These are phyloP conservation scores for Thelonectria discophora DNA, from an alignment of 2,329 filamentous ascomycete genomes.

Conservation along the genomic window DNA sequence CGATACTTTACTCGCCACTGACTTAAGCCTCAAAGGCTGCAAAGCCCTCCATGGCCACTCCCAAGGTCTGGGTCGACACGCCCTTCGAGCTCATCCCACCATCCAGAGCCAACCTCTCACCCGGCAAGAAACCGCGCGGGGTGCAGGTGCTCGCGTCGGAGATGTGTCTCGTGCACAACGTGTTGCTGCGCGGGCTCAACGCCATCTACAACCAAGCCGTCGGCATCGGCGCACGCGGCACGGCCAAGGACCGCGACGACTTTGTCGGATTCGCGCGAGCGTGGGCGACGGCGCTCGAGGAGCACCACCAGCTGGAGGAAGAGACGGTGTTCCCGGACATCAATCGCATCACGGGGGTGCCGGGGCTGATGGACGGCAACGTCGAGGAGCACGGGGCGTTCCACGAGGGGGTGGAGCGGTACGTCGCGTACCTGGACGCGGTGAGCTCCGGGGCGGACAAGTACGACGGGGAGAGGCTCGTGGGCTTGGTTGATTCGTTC, in stretches of 20 bases:
- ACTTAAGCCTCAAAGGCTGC: neutral
- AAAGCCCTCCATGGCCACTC: slow-evolving; percentile 21
- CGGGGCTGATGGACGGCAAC: slow-evolving; percentile 52
- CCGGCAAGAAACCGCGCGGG: slow-evolving; percentile 25
- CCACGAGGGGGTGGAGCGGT: slow-evolving; percentile 46
- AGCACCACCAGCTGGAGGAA: slow-evolving; percentile 54
- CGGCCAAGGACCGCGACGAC: slow-evolving; percentile 44
- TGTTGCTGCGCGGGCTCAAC: slow-evolving; percentile 49
- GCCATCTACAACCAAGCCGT: slow-evolving; percentile 50
- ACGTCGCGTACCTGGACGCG: slow-evolving; percentile 45
- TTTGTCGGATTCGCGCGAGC: slow-evolving; percentile 47
- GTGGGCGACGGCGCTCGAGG: slow-evolving; percentile 46
- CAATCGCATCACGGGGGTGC: slow-evolving; percentile 46
- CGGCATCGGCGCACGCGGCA: slow-evolving; percentile 43
- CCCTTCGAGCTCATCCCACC: slow-evolving; percentile 45
- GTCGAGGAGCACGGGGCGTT: slow-evolving; percentile 54
- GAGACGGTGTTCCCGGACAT: slow-evolving; percentile 50
- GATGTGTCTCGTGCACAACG: slow-evolving; percentile 51
- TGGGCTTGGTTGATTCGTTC: slow-evolving; percentile 40
- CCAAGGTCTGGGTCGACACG: slow-evolving; percentile 46
- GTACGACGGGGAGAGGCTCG: slow-evolving; percentile 44
- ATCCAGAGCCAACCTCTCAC: slow-evolving; percentile 35
- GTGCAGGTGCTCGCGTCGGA: slow-evolving; percentile 38
- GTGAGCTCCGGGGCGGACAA: slow-evolving; percentile 41
- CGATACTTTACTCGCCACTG: no score